These are phyloP conservation scores for Platanthera guangdongensis DNA, from an alignment of 106 monocot species.

Conservation along the genomic window DNA sequence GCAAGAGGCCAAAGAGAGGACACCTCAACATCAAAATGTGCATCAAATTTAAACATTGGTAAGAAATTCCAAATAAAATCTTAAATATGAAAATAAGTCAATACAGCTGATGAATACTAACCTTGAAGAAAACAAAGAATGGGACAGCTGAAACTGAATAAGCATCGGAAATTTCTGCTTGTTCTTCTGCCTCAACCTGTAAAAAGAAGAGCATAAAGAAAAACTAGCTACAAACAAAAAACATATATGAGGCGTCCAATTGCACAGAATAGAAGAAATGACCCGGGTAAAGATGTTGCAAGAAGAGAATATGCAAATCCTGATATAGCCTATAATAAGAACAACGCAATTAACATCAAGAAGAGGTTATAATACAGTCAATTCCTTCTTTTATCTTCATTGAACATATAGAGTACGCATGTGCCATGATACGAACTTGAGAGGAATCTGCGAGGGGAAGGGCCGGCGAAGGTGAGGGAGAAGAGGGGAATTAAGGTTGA, in stretches of 20 bases:
- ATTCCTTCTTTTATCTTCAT: neutral
- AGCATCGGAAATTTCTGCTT: constrained; percentile 81
- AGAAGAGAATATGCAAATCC: neutral
- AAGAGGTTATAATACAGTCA: neutral
- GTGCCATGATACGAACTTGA: neutral
- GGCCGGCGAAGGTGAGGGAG: too few relatives aligned
- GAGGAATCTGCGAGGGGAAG: too few relatives aligned
- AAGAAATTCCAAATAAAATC: neutral
- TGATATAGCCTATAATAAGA: neutral
- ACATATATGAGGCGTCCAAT: neutral
- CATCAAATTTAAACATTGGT: neutral
- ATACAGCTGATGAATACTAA: constrained; percentile 7
- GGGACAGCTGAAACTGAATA: constrained; percentile 89
- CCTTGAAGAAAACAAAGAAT: constrained; percentile 91
- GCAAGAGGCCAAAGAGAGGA: neutral
- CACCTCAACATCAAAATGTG: neutral
- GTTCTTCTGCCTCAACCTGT: constrained; percentile 97
- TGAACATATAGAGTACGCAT: neutral
- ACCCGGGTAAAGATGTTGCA: neutral
- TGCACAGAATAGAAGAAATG: neutral
- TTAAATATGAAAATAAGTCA: neutral
- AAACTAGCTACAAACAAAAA: neutral
- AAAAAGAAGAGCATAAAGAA: neutral
- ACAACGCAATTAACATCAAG: neutral
- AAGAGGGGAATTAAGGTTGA: too few relatives aligned